Conservation (phyloP, 495 filamentous ascomycete species). For the Penicillium longicatenatum region DNA sequence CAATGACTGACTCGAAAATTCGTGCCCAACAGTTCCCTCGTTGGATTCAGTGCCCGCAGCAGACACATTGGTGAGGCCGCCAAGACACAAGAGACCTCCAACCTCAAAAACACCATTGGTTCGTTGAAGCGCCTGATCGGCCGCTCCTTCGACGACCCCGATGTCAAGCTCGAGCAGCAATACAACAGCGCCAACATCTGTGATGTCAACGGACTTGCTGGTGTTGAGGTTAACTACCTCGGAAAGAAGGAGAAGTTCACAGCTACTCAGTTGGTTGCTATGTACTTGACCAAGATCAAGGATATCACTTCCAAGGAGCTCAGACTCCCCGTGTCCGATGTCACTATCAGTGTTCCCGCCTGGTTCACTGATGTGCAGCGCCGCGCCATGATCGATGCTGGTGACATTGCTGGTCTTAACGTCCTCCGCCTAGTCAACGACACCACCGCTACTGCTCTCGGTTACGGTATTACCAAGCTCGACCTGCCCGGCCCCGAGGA, state of each 20-base stretch:
- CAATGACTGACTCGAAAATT: constrained; percentile 35
- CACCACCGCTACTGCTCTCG: constrained; percentile 93
- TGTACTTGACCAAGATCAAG: constrained; percentile 95
- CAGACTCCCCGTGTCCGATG: constrained; percentile 89
- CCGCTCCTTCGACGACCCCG: constrained; percentile 82
- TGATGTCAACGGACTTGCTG: constrained; percentile 90
- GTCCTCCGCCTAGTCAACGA: constrained; percentile 95
- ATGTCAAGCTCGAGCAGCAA: constrained; percentile 87
- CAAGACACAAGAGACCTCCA: constrained; percentile 98
- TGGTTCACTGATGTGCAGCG: constrained; percentile 98
- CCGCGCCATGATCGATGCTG: constrained; percentile 83
- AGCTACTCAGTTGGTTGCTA: constrained; percentile 86
- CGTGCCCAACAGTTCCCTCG: constrained; percentile 67
- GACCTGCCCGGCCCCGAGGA: constrained; percentile 88
- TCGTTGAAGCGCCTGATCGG: constrained; percentile 91
- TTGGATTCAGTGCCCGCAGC: constrained; percentile 91
- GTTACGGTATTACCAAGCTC: constrained; percentile 95
- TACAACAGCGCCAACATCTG: constrained; percentile 86
- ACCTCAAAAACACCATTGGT: constrained; percentile 97
- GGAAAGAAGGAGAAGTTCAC: constrained; percentile 94
- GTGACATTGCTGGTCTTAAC: constrained; percentile 93
- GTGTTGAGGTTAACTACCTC: constrained; percentile 90
- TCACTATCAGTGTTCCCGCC: constrained; percentile 90
- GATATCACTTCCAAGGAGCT: constrained; percentile 83
- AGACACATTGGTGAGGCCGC: constrained; percentile 92